phyloP scores from a whole-genome alignment of 805 yeast genomes.

The Schizosaccharomyces lindneri region DNA sequence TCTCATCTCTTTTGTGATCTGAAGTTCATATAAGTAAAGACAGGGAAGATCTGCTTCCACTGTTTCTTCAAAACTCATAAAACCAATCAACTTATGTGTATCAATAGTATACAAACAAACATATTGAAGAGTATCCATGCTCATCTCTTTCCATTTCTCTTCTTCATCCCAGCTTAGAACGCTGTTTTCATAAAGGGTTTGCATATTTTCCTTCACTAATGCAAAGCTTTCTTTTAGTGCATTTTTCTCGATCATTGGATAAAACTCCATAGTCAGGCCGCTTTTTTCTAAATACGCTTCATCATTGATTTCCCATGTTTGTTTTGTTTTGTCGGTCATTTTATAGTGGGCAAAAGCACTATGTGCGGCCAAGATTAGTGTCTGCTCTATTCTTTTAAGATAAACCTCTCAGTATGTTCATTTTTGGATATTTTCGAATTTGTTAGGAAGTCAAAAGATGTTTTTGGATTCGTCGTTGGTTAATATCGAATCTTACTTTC shows the following conservation, averaged over 20 bases:
- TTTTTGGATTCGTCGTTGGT: too few species aligned
- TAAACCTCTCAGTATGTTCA: too few species aligned
- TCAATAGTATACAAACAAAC: neutral
- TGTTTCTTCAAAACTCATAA: neutral
- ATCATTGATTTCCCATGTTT: neutral
- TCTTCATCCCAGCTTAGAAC: neutral
- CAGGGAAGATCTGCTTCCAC: neutral
- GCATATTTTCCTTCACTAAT: neutral
- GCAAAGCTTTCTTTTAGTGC: neutral
- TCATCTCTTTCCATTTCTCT: neutral
- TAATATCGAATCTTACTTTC: too few species aligned
- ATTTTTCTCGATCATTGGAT: neutral
- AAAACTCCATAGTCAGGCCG: neutral
- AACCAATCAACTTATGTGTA: neutral
- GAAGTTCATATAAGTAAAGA: neutral
- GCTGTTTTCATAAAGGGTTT: neutral
- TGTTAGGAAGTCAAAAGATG: too few species aligned
- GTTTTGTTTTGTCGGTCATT: too few species aligned
- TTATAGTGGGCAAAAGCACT: too few species aligned
- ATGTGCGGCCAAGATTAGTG: too few species aligned
- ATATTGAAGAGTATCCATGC: neutral
- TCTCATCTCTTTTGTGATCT: neutral
- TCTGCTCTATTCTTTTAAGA: too few species aligned
- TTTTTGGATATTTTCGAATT: too few species aligned
- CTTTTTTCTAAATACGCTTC: neutral